Conservation (phyloP, 2,329 filamentous ascomycete genomes). For the Hypoxylon sp. region DNA sequence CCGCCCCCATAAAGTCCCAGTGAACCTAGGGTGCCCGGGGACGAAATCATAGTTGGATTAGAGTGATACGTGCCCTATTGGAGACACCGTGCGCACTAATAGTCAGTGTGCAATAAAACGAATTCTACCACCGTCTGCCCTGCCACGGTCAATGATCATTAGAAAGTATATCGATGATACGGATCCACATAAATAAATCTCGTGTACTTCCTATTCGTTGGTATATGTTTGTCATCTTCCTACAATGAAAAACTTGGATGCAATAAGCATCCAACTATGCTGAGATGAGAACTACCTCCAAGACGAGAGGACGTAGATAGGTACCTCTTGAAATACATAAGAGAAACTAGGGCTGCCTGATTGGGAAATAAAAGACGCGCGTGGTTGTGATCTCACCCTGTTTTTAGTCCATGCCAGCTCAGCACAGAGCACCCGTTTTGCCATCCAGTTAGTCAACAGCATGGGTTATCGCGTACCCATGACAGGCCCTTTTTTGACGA, state of each 20-base stretch:
- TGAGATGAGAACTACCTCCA: conserved; percentile 38
- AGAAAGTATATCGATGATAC: conserved; percentile 25
- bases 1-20: conserved; percentile 14
- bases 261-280: conserved; percentile 38
- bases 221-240: conserved; percentile 21
- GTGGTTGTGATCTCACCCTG: conserved; percentile 44
- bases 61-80: neutral
- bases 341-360: conserved; percentile 26
- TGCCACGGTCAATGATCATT: conserved; percentile 12
- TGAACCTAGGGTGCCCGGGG: neutral
- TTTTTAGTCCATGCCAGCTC: conserved; percentile 47
- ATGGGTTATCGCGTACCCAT: conserved; percentile 46
- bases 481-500: conserved; percentile 35
- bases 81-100: conserved; percentile 17
- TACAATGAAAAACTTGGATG: conserved; percentile 21
- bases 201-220: conserved; percentile 1
- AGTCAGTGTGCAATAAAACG: conserved; percentile 35
- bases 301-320: conserved; percentile 17
- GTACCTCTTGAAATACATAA: conserved; percentile 19
- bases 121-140: conserved; percentile 23
- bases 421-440: conserved; percentile 38
- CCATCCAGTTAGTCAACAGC: conserved; percentile 42
- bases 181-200: conserved; percentile 15
- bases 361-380: conserved; percentile 42
- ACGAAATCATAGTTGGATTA: conserved; percentile 18